Conservation (phyloP, 2,329 filamentous ascomycete species). For the Trichoderma atrobrunneum region DNA sequence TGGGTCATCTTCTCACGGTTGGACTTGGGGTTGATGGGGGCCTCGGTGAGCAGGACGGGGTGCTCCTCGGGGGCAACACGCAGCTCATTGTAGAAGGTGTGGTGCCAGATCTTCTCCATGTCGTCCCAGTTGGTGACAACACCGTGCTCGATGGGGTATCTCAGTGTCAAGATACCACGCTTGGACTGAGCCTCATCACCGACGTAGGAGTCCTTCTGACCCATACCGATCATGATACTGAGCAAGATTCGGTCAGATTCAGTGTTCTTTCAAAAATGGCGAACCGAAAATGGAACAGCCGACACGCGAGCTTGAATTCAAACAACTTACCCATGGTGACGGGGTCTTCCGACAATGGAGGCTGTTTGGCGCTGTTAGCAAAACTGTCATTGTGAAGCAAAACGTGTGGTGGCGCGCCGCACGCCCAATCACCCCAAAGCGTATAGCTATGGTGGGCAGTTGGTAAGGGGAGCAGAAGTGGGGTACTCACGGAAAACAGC, state of each 20-base stretch:
- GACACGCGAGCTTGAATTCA: constrained; percentile 7
- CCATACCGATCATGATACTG: constrained; percentile 99
- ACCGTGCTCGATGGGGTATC: constrained; percentile 99
- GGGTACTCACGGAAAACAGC: constrained; percentile 96
- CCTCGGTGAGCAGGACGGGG: constrained; percentile 97
- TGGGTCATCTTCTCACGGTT: constrained; percentile 99
- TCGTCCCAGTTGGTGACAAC: constrained; percentile 99
- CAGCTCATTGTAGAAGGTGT: constrained; percentile 99
- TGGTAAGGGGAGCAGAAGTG: constrained; percentile 33
- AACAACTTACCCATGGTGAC: constrained; percentile 93
- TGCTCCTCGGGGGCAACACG: constrained; percentile 99
- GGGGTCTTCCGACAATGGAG: constrained; percentile 98
- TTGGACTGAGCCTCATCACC: constrained; percentile 99
- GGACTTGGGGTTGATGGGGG: constrained; percentile 99
- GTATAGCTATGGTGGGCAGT: constrained; percentile 21
- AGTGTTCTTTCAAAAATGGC: background rate
- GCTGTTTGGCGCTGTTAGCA: constrained; percentile 56
- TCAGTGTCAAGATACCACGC: constrained; percentile 99
- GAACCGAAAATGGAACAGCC: background rate
- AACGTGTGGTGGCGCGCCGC: constrained; percentile 13
- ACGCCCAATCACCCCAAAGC: constrained; percentile 18
- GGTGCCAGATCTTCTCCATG: constrained; percentile 99
- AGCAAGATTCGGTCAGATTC: constrained; percentile 22
- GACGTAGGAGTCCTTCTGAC: constrained; percentile 99
- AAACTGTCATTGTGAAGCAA: background rate